phyloP scores from a whole-genome alignment of 116 monocot genomes.

The Dioscorea cayenensis region DNA sequence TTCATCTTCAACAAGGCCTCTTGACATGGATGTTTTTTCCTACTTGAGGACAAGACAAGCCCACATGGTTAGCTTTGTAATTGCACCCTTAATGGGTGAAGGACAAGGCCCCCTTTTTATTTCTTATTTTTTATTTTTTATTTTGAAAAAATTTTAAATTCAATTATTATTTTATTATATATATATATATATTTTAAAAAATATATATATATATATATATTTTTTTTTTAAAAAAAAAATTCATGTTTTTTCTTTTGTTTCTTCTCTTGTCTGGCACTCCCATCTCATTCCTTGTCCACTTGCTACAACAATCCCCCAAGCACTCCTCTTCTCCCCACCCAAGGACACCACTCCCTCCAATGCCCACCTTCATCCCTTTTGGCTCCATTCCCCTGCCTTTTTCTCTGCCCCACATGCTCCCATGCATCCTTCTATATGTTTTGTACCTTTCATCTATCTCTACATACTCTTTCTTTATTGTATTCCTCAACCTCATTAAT shows the following conservation, averaged over 20 bases:
- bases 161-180: neutral
- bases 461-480: no score
- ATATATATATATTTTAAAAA: no score
- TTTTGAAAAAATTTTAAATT: no score
- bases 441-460: no score
- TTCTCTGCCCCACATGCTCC: neutral
- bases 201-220: no score
- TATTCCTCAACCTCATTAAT: no score
- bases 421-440: neutral
- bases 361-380: conserved; percentile 1
- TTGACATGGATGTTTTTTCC: conserved; percentile 8
- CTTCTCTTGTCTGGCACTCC: neutral
- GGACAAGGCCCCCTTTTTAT: neutral
- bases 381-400: neutral
- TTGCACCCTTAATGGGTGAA: neutral
- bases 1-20: neutral
- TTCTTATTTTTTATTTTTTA: neutral
- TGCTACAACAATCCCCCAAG: neutral
- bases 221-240: no score
- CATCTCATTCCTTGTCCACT: neutral
- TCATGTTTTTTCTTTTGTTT: neutral
- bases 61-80: conserved; percentile 6
- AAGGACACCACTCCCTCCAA: conserved; percentile 1
- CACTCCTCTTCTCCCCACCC: neutral
- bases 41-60: conserved; percentile 7